Evolutionary conservation across 2,329 filamentous ascomycete genomes (phyloP), one percentile per base, ranked within the genome.

Genomic region (Penicillium sp.): DNA sequence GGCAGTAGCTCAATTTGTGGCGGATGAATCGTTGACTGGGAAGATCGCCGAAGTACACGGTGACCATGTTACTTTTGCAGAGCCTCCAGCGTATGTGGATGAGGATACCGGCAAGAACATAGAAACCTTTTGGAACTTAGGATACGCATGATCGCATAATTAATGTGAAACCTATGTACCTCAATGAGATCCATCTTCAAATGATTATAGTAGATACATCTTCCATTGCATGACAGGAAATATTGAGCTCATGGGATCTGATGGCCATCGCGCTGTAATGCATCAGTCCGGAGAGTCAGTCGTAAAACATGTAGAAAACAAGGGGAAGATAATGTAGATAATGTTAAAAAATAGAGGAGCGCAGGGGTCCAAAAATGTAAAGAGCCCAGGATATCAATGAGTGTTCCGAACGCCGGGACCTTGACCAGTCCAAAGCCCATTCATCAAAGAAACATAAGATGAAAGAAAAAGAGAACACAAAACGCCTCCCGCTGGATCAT

Each of bases 41-140:
- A 73, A 77, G 24, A 72, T 84, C n/a, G 82, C 80, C 1, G 84
- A 86, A 72, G 80, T 85, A 53, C 83, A 85, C 67, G 83, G 81
- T 2, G 76, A 82, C 13, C 77, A 72, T n/a, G 81, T 83, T 12
- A 84, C 83, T 0, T 71, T 84, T 30, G 76, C 82, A 0, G 74
- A 80, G 33, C 76, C 76, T 3, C 79, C 78, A 19, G 76, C 78
- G 2, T 82, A 76, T 65, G 81, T 84, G 24, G 83, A 85, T 65
- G 80, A 79, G 47, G 82, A 83, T 62, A 81, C 77, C 30, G 74
- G 66, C 65, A 76, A 73, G 63, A 85, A 85, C 66, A 68, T 85
- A 19, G 79, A 82, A 61, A 78, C 64, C 4, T 85, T 85, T 66
- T 81, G 79, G 79, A 76, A 65, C 6, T 67, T 84, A 58, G 82